Conservation (phyloP, 768 basidiomycete species). For the Lactarius akahatsu region DNA sequence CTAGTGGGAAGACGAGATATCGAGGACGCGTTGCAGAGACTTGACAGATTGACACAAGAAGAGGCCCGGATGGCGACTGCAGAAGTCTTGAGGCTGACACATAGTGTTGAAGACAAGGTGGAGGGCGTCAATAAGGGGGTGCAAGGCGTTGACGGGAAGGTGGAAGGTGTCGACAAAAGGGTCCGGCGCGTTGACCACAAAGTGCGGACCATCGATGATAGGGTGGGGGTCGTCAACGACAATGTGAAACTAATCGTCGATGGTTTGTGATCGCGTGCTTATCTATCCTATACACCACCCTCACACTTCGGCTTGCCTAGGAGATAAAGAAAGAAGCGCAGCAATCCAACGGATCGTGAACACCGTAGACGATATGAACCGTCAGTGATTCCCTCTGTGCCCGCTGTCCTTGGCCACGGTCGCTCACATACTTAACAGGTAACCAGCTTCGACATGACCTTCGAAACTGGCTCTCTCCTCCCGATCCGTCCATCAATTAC, state of each 20-base stretch:
- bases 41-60: not conserved
- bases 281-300: not conserved
- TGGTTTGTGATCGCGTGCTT: not conserved
- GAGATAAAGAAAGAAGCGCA: not conserved
- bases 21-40: not conserved
- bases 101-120: not conserved
- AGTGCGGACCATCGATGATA: not conserved
- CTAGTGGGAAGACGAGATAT: not conserved
- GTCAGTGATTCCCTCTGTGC: not conserved
- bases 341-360: not conserved
- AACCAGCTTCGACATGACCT: not conserved
- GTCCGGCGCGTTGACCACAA: not conserved
- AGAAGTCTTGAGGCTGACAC: not conserved
- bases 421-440: not conserved
- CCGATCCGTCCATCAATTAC: constrained; percentile 8
- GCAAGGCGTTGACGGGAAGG: too few species aligned
- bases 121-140: too few species aligned
- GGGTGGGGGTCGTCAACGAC: not conserved
- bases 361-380: not conserved
- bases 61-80: not conserved
- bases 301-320: not conserved
- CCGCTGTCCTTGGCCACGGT: not conserved
- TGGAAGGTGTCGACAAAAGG: too few species aligned
- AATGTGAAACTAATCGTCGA: not conserved
- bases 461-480: constrained; percentile 5